Base-by-base conservation (phyloP, 2,329 filamentous ascomycete species). In the Penicillium sp. region DNA sequence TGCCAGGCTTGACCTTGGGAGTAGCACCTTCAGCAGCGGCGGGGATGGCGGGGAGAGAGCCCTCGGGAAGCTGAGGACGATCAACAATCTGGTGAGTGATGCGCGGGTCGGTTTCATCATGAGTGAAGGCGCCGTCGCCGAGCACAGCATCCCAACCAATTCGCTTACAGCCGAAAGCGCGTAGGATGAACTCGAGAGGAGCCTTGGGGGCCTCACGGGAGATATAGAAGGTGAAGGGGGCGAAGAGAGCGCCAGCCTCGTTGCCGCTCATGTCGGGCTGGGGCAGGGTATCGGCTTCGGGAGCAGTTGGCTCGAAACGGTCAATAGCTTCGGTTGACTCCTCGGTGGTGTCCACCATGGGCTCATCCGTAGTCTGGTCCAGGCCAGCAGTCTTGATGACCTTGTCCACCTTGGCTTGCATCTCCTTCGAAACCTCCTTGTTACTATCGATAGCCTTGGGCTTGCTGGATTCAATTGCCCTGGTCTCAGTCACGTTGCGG, bases 1-100 rank as follows among this genome's bases (percentile, higher is more conserved):
- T 87, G 70, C 91, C 90, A 34, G 82, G 79, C 70, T 78, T 80
- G 61, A 83, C 76, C 62, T 76, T 81, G 38, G 76, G 31, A 68
- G 80, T 47, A 79, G 69, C 80, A 20, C 75, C 80, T 50, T 79
- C 75, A 3, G 73, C 73, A 17, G 77, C 76, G 22, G 78, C 76
- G 22, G 78, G 76, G 49, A 76, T 61, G 52, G 75, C 71, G 15
- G 79, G 78, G 37, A 82, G 74, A 54, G 81, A 79, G 28, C 83
- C 84, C 73, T 88, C 78, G 59, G 65, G 87, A 59, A 96, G 80
- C 12, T 90, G 84, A 14, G 95, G 95, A 59, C 95, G 86, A 75
- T 99, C 95, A 57, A 99, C 91, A 66, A 99, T 89, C 76, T 99
- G 95, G 77, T 99, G 95, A 31, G 95, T 99, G 68, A 99, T 98